Conservation (phyloP, 495 filamentous ascomycete genomes). For the Tuber umbilicatum region DNA sequence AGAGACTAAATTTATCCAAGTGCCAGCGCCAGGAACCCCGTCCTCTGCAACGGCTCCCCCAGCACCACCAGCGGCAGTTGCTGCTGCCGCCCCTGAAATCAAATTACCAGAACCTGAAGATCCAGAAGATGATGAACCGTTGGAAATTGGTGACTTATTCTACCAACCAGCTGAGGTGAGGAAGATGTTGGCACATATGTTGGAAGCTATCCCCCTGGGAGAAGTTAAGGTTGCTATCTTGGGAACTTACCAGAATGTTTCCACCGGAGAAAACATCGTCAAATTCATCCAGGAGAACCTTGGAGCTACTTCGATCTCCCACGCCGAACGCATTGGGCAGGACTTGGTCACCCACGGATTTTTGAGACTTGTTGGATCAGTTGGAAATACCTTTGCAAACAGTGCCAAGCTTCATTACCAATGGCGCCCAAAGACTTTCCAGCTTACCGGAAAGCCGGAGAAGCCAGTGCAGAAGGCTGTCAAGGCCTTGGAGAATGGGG, state of each 20-base stretch:
- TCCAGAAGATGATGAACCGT: slow-evolving; percentile 57
- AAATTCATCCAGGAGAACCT: slow-evolving; percentile 88
- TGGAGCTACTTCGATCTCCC: slow-evolving; percentile 71
- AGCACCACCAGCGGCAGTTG: background rate
- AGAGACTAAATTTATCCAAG: slow-evolving; percentile 96
- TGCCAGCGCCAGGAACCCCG: slow-evolving; percentile 51
- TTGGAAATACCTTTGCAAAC: slow-evolving; percentile 93
- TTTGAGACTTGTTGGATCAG: slow-evolving; percentile 82
- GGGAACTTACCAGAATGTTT: slow-evolving; percentile 87
- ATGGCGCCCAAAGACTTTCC: slow-evolving; percentile 87
- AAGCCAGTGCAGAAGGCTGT: slow-evolving; percentile 48
- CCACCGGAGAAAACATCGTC: slow-evolving; percentile 82
- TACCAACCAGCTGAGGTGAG: slow-evolving; percentile 81
- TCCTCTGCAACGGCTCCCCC: slow-evolving; percentile 16
- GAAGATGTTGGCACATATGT: slow-evolving; percentile 78
- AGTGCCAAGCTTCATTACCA: slow-evolving; percentile 96
- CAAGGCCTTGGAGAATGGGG: slow-evolving; percentile 43
- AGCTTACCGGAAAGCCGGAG: slow-evolving; percentile 76
- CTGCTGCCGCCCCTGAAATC: slow-evolving; percentile 51
- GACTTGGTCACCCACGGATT: slow-evolving; percentile 83
- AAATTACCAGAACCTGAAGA: slow-evolving; percentile 55
- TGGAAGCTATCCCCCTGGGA: slow-evolving; percentile 74
- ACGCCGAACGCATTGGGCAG: slow-evolving; percentile 88
- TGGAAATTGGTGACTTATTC: slow-evolving; percentile 83
- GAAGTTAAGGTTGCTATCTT: slow-evolving; percentile 93